Percentiles rank a stretch among this genome's conserved stretches.
Evolutionary conservation across 257 asterid genomes (phyloP).

Genomic region (Plantago major): DNA sequence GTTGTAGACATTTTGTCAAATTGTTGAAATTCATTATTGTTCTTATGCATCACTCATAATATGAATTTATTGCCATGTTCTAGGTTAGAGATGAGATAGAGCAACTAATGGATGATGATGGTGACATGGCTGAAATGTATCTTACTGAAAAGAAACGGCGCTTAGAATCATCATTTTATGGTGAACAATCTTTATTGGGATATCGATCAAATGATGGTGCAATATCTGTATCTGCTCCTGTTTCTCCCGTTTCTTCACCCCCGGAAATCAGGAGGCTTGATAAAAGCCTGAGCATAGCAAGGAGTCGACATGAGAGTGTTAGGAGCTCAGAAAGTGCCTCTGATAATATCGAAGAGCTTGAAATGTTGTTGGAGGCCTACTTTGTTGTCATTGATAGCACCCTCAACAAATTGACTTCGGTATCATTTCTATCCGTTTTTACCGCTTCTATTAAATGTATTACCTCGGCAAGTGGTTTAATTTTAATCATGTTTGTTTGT

Average conservation of each 20-base stretch:
- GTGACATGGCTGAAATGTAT: conserved; percentile 99
- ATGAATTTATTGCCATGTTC: conserved; percentile 23
- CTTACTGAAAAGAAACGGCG: conserved; percentile 88
- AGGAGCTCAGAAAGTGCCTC: conserved; percentile 76
- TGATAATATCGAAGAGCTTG: conserved; percentile 83
- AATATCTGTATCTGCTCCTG: conserved; percentile 78
- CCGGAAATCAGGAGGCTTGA: conserved; percentile 86
- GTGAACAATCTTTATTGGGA: conserved; percentile 79
- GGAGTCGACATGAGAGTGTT: conserved; percentile 94
- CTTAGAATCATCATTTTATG: conserved; percentile 70
- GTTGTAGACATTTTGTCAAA: not conserved
- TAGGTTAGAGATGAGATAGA: conserved; percentile 99
- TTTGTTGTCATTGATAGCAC: conserved; percentile 98
- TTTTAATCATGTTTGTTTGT: conserved; percentile 16
- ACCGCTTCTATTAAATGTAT: conserved; percentile 6
- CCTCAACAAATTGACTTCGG: conserved; percentile 96
- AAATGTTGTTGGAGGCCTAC: conserved; percentile 97
- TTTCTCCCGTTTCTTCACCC: conserved; percentile 93
- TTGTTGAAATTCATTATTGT: not conserved
- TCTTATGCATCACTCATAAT: conserved; percentile 14
- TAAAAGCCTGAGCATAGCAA: conserved; percentile 81
- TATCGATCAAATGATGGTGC: conserved; percentile 69
- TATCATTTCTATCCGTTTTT: conserved; percentile 23
- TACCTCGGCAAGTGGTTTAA: conserved; percentile 4
- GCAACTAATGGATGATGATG: conserved; percentile 98